Evolutionary conservation across 1,284 basidiomycete genomes (phyloP).

Genomic region (Apiotrichum brassicae): DNA sequence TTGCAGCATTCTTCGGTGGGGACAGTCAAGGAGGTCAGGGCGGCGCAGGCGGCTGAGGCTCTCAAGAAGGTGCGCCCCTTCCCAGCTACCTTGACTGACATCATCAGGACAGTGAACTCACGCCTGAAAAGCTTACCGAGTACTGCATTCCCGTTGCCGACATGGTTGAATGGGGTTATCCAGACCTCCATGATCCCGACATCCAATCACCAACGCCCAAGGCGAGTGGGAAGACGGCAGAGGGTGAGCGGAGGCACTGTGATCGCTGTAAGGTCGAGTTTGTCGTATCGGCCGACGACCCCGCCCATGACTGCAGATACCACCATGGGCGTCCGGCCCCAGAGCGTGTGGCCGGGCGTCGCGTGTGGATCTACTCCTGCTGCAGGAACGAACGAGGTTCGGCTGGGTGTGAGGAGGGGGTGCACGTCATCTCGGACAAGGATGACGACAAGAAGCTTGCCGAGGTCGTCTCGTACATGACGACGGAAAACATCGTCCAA

Average conservation of each 20-base stretch:
- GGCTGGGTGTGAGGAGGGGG: slow-evolving; percentile 27
- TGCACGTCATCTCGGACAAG: slow-evolving; percentile 38
- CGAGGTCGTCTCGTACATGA: slow-evolving; percentile 63
- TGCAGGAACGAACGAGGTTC: slow-evolving; percentile 56
- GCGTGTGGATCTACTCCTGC: slow-evolving; percentile 43
- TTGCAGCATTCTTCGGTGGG: slow-evolving; percentile 69
- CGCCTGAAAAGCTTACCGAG: slow-evolving; percentile 51
- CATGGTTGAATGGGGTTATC: slow-evolving; percentile 64
- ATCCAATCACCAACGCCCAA: background rate
- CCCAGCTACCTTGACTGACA: background rate
- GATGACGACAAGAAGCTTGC: slow-evolving; percentile 64
- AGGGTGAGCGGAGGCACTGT: slow-evolving; percentile 62
- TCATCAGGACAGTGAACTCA: slow-evolving; percentile 51
- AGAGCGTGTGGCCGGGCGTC: slow-evolving; percentile 34
- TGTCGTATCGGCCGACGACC: slow-evolving; percentile 52
- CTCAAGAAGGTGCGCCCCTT: slow-evolving; percentile 45
- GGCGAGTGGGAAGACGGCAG: slow-evolving; percentile 51
- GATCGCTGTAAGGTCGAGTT: slow-evolving; percentile 69
- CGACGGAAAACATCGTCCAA: slow-evolving; percentile 41
- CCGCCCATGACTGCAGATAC: slow-evolving; percentile 62
- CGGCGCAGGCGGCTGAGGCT: slow-evolving; percentile 57
- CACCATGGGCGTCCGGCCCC: slow-evolving; percentile 65
- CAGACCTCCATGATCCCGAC: slow-evolving; percentile 44
- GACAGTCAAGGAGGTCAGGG: slow-evolving; percentile 61
- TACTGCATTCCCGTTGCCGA: slow-evolving; percentile 58